Percentiles rank a stretch among this genome's conserved stretches.
These are phyloP conservation scores for Pseudogymnoascus sp. DNA, from an alignment of 2,329 filamentous ascomycete genomes.

Conservation along the genomic window DNA sequence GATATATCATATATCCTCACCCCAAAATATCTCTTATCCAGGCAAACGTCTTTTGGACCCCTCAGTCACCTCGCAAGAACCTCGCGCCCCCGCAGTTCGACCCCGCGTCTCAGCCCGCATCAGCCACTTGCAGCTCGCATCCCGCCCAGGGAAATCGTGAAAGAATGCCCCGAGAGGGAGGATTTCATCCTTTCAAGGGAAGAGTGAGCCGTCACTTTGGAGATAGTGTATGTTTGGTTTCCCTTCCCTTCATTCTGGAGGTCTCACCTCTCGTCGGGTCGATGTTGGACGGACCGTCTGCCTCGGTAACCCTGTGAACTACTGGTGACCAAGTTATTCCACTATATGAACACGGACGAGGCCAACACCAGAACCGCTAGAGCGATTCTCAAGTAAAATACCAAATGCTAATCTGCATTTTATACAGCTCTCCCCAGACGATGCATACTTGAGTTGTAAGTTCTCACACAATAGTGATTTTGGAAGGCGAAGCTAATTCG, in stretches of 20 bases:
- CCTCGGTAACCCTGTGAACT: background rate
- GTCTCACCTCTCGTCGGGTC: background rate
- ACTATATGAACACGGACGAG: background rate
- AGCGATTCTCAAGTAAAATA: background rate
- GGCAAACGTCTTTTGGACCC: background rate
- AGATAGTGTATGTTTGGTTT: constrained; percentile 33
- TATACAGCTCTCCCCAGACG: constrained; percentile 47
- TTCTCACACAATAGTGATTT: constrained; percentile 16
- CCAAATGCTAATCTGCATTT: background rate
- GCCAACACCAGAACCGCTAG: background rate
- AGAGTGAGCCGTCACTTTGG: constrained; percentile 42
- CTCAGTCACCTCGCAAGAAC: background rate
- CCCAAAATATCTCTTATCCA: background rate
- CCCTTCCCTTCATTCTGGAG: background rate
- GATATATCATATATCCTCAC: constrained; percentile 3
- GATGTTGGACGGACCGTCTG: background rate
- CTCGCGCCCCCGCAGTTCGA: background rate
- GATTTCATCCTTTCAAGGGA: constrained; percentile 46
- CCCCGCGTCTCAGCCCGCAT: background rate
- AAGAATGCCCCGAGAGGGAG: constrained; percentile 25
- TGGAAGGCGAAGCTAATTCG: background rate
- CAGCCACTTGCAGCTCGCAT: background rate
- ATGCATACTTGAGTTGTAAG: constrained; percentile 64
- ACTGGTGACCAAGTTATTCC: background rate
- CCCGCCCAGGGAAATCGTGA: background rate